phyloP scores from a whole-genome alignment of 345 rosid genomes.

The Pistacia integerrima region DNA sequence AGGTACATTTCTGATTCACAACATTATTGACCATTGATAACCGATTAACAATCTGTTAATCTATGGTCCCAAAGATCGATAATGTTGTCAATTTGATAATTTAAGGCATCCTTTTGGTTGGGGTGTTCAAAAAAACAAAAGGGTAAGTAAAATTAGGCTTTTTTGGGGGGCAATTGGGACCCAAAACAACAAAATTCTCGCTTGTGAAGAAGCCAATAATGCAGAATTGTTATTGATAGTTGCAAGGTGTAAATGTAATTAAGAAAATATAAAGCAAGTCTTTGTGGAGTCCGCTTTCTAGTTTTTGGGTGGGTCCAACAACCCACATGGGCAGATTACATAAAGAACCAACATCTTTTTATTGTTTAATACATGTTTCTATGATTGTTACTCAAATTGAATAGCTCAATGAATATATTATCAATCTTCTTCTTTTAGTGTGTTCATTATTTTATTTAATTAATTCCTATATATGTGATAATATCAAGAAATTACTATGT shows the following conservation, averaged over 20 bases:
- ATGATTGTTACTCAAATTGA: not conserved
- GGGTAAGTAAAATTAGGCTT: constrained; percentile 32
- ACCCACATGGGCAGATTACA: constrained; percentile 55
- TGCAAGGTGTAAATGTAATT: constrained; percentile 45
- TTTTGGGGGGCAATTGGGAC: constrained; percentile 23
- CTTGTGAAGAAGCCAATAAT: constrained; percentile 42
- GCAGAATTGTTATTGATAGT: constrained; percentile 38
- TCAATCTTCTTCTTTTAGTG: not conserved
- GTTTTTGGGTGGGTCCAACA: constrained; percentile 42
- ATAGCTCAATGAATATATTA: constrained; percentile 7
- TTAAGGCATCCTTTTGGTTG: constrained; percentile 19
- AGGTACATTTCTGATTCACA: too few species aligned
- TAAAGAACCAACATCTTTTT: constrained; percentile 31
- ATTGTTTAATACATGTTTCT: constrained; percentile 26
- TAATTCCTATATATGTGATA: not conserved
- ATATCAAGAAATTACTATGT: too few species aligned
- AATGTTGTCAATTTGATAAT: too few species aligned
- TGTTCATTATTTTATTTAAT: not conserved
- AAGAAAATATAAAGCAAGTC: constrained; percentile 42
- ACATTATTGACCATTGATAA: too few species aligned
- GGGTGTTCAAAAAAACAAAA: constrained; percentile 23
- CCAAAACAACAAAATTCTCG: constrained; percentile 29
- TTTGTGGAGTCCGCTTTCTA: constrained; percentile 37
- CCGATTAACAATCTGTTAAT: too few species aligned
- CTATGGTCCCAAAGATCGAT: too few species aligned